Base-by-base conservation (phyloP, 495 filamentous ascomycete species). In the Daldinia concentrica region DNA sequence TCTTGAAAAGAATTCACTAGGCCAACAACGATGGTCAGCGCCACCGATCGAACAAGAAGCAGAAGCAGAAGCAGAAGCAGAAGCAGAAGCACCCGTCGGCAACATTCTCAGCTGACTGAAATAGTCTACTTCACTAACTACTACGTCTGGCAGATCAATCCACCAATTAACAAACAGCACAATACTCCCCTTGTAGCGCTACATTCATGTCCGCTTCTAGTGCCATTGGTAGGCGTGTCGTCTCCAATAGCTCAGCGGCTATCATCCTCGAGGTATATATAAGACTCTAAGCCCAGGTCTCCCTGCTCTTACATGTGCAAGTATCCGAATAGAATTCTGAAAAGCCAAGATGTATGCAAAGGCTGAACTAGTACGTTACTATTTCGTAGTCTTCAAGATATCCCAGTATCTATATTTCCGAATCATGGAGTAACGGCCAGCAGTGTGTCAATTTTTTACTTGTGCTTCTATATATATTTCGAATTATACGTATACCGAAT, bases 1-100 rank as follows among this genome's bases (percentile, higher is more conserved):
- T 67, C 66, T 62, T 51, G 64, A 75, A 32, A 74, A 74, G 43
- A 73, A 71, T 50, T 51, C 61, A 27, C 54, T 69, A 15, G 52
- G 64, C 45, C 71, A 69, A 56, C 45, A 62, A 41, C 37, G 36
- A 37, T 71, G 48, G 55, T 73, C 66, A 30, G 66, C 69, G 17
- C 62, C 68, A 11, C 62, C 60, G n/a, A 17, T 27, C 39, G 36
- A 66, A 17, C 43, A 30, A 39, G 45, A 62, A n/a, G 50, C 36
- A 50, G 4, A 48, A 19, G 43, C 43, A 48, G 45, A 62, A 11
- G 50, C 14, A 12, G 48, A 48, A 19, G 43, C 43, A 48, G 45
- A 62, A 11, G 50, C 14, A 12, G 48, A 60, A 24, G 8, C 27
- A 45, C 43, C 55, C 26, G 4, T 30, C 22, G 26, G 26, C 29